Base-by-base conservation (phyloP, 2,329 filamentous ascomycete genomes). In the Fusarium brachygibbosum region DNA sequence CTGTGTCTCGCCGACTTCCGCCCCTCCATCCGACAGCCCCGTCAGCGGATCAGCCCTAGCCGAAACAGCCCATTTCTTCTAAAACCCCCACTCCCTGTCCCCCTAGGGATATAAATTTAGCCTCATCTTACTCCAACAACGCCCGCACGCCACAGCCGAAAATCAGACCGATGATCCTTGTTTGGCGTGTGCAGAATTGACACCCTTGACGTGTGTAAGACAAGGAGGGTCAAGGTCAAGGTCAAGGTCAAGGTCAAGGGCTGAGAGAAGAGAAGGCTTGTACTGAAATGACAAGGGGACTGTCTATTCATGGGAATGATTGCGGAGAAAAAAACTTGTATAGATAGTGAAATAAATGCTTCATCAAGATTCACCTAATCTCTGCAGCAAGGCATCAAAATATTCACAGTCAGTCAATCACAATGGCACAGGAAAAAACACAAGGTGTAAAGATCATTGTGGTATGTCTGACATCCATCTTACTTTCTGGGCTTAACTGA, bases 361-460 rank as follows among this genome's bases (percentile, higher is more conserved):
- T 37, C 46, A 25, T 23, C 21, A 50, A 38, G 4, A 4, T 8
- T 25, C 21, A 29, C 25, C 2, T 1, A 29, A 19, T 37, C 23
- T 55, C 19, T 56, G 7, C 25, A 45, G 19, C 32, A 52, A 25
- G 23, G 23, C 23, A 31, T 41, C 21, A 31, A 21, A 23, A 16
- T 11, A 29, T 17, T 19, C 8, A 41, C 16, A 25, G 23, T 23
- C 11, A 7, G 17, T 29, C 34, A 32, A 58, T 12, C 53, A 55
- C 51, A 45, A 55, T 65, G 41, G 23, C 37, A 7, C 57, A 51
- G 17, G 50, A 53, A 25, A 51, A 19, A 21, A 9, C 6, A 13
- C 41, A 48, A 28, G 58, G 17, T 8, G 62, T 69, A 4, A 70
- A 69, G 44, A 69, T 70, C 14, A 67, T 70, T 21, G 67, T 69